Conservation (phyloP, 1,284 basidiomycete genomes). For the Cryptococcus sp. region DNA sequence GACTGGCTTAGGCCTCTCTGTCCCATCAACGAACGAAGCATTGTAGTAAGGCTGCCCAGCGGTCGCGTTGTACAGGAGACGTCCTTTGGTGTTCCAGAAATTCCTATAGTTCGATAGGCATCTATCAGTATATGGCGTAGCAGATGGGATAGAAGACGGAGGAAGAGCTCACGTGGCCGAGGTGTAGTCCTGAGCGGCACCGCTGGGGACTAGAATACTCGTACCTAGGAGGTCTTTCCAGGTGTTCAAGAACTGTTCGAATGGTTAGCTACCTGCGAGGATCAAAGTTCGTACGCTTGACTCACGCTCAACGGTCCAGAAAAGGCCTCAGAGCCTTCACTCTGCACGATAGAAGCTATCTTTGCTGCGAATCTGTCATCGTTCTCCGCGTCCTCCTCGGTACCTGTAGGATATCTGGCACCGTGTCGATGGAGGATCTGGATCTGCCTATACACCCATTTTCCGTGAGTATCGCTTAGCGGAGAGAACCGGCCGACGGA, state of each 20-base stretch:
- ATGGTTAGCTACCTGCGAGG: not conserved
- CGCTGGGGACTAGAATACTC: slow-evolving; percentile 9
- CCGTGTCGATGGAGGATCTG: slow-evolving; percentile 14
- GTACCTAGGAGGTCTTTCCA: slow-evolving; percentile 10
- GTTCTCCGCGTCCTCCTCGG: slow-evolving; percentile 12
- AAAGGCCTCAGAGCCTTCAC: slow-evolving; percentile 1
- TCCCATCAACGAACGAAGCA: slow-evolving; percentile 9
- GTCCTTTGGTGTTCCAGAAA: slow-evolving; percentile 12
- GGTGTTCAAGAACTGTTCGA: slow-evolving; percentile 6
- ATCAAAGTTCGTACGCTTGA: not conserved
- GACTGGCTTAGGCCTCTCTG: slow-evolving; percentile 5
- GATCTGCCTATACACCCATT: not conserved
- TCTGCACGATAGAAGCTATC: not conserved
- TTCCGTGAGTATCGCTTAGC: not conserved
- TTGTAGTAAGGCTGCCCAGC: slow-evolving; percentile 16
- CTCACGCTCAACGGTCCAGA: slow-evolving; percentile 1
- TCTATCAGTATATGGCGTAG: not conserved
- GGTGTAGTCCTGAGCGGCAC: slow-evolving; percentile 14
- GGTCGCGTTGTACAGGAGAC: slow-evolving; percentile 17
- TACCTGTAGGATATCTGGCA: slow-evolving; percentile 9
- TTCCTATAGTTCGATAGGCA: not conserved
- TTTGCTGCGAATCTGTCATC: slow-evolving; percentile 9
- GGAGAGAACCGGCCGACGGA: no score
- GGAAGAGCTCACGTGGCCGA: slow-evolving; percentile 5
- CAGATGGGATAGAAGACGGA: not conserved